Base-by-base conservation (phyloP, 192 early-diverging fungal genomes). In the Allomyces macrogynus region DNA sequence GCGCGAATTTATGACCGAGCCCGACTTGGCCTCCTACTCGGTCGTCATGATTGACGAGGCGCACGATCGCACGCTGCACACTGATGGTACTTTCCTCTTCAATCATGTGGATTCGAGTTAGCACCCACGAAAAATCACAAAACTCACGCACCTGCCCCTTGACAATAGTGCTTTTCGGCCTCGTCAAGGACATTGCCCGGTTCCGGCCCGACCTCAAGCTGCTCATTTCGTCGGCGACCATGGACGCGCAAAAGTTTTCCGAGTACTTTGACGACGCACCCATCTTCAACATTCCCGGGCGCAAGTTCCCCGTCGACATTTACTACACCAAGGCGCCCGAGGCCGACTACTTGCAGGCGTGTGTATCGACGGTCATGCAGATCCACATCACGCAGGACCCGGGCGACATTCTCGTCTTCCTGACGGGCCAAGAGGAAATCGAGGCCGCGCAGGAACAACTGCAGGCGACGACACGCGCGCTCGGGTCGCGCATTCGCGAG, bases 351-450 rank as follows among this genome's bases (percentile, higher is more conserved):
- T 75, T 99, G 16, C 82, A 85, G 24, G 96, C 93, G 8, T 90
- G 91, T 3, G 86, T 99, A 23, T 88, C 86, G 1, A 91, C 89
- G 1, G 89, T 97, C 42, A 83, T 97, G 74, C 88, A 89, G 65
- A 91, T 99, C 67, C 96, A 99, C 73, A 82, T 92, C 10, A 86
- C 89, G 18, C 89, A 93, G 69, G 83, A 84, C 12, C 70, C 72
- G 43, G 96, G 96, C 40, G 96, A 99, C 68, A 87, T 99, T 25
- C 73, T 99, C 60, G 82, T 99, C 26, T 99, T 99, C 65, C 75
- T 99, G 70, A 97, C 96, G 10, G 91, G 96, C 49, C 96, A 99
- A 79, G 93, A 97, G 61, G 96, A 99, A 78, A 99, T 99, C 67
- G 96, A 99, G 68, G 80, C 79, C 61, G 92, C 89, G 4, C 84